Percentiles rank a stretch among this genome's conserved stretches.
phyloP scores from a whole-genome alignment of 257 asterid species.

The Jacaranda mimosifolia region DNA sequence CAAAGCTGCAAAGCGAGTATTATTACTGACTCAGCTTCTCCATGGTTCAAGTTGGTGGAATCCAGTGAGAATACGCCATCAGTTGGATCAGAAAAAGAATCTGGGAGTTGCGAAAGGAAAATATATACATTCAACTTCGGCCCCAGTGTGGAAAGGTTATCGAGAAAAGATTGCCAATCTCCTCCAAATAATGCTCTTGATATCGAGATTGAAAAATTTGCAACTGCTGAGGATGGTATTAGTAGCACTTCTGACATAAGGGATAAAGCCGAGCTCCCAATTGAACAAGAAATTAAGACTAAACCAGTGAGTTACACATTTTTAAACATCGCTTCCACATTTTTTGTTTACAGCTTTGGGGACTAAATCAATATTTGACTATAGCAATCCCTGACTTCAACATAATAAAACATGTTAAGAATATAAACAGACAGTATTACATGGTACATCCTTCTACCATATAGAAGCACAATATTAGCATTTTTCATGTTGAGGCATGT shows the following conservation, averaged over 20 bases:
- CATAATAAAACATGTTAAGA: neutral
- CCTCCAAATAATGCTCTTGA: conserved; percentile 47
- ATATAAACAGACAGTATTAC: neutral
- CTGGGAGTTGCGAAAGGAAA: conserved; percentile 47
- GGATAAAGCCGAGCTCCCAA: conserved; percentile 48
- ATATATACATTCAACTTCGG: conserved; percentile 39
- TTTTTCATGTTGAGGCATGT: neutral
- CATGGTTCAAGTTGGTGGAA: conserved; percentile 49
- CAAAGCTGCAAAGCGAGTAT: conserved; percentile 64
- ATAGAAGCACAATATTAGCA: neutral
- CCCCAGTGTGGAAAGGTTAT: conserved; percentile 34
- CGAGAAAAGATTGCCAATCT: conserved; percentile 45
- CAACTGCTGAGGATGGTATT: conserved; percentile 36
- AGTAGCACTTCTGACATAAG: conserved; percentile 34
- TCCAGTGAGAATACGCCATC: conserved; percentile 51
- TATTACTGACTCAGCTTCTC: conserved; percentile 42
- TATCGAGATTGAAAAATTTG: conserved; percentile 47
- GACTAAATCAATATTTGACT: neutral
- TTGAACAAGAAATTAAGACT: conserved; percentile 27
- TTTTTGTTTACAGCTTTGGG: too few species aligned
- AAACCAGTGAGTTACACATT: conserved; percentile 33
- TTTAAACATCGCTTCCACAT: too few species aligned
- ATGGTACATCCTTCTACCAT: neutral
- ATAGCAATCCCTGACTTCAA: neutral
- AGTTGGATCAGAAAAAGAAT: conserved; percentile 52